A percentile compares a stretch with the other conserved stretches of the same genome.
These are phyloP conservation scores for Debaryomyces castellii DNA, from an alignment of 805 yeast genomes.

Conservation along the genomic window DNA sequence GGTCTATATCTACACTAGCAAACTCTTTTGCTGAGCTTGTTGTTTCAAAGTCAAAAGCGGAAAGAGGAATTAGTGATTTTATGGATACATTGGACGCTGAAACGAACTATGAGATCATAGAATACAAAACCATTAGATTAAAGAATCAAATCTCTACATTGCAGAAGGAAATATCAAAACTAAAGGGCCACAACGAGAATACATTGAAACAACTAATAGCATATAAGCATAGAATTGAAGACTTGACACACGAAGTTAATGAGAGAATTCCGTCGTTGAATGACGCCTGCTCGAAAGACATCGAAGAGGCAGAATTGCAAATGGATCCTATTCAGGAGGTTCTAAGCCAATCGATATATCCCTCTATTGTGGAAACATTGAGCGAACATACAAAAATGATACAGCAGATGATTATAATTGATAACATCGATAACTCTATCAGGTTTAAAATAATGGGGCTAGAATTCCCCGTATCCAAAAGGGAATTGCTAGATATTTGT, in stretches of 20 bases:
- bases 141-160: constrained; percentile 9
- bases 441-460: constrained; percentile 30
- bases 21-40: constrained; percentile 29
- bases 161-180: constrained; percentile 16
- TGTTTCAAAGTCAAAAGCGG: constrained; percentile 19
- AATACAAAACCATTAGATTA: constrained; percentile 4
- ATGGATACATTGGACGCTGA: constrained; percentile 2
- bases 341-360: constrained; percentile 19
- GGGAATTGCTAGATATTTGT: constrained; percentile 28
- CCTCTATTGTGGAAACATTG: constrained; percentile 16
- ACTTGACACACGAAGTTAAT: constrained; percentile 12
- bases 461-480: constrained; percentile 33
- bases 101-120: constrained; percentile 6
- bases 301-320: constrained; percentile 26
- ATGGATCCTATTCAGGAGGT: constrained; percentile 26
- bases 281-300: constrained; percentile 17
- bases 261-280: constrained; percentile 15
- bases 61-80: constrained; percentile 17
- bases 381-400: constrained; percentile 14
- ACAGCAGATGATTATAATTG: constrained; percentile 27
- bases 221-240: constrained; percentile 20
- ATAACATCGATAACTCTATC: constrained; percentile 18
- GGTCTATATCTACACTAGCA: constrained; percentile 24
- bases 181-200: constrained; percentile 22
- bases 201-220: constrained; percentile 20